phyloP scores from a whole-genome alignment of 208 protist genomes.

The Trypanosomatidae sp. region DNA sequence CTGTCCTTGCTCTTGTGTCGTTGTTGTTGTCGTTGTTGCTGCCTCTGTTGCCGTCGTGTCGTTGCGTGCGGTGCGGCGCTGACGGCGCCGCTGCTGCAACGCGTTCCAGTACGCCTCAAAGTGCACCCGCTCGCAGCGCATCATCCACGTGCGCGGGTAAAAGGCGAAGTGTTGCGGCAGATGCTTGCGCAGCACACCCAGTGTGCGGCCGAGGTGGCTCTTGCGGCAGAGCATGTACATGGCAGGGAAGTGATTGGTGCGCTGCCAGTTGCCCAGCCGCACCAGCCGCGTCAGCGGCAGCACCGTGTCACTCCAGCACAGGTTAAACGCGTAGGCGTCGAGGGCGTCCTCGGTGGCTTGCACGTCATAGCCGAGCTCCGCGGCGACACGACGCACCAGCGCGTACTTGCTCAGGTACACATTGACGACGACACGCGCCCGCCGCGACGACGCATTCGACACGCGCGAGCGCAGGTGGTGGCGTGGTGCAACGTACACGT shows the following conservation, averaged over 20 bases:
- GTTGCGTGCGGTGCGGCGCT: no score
- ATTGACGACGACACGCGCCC: neutral
- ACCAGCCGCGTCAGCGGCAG: slow-evolving; percentile 83
- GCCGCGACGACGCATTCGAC: neutral
- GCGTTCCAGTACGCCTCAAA: slow-evolving; percentile 54
- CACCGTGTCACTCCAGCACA: slow-evolving; percentile 91
- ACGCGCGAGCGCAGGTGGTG: neutral
- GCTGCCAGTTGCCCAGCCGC: slow-evolving; percentile 85
- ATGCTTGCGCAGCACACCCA: slow-evolving; percentile 64
- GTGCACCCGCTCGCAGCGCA: slow-evolving; percentile 59
- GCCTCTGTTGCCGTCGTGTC: no score
- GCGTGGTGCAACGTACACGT: neutral
- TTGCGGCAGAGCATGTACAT: slow-evolving; percentile 93
- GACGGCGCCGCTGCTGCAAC: slow-evolving; percentile 17
- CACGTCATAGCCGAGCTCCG: slow-evolving; percentile 53
- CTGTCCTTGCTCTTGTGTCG: slow-evolving; percentile 5
- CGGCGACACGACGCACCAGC: slow-evolving; percentile 57
- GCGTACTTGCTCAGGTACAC: slow-evolving; percentile 73
- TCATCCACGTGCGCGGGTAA: slow-evolving; percentile 82
- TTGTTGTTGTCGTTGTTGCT: no score
- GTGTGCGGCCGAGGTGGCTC: slow-evolving; percentile 82
- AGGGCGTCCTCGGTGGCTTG: slow-evolving; percentile 71
- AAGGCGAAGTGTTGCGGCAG: slow-evolving; percentile 85
- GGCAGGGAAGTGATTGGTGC: slow-evolving; percentile 93
- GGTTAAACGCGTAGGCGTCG: slow-evolving; percentile 83